Evolutionary conservation across 768 basidiomycete species (phyloP), one percentile per base, ranked within the genome.

Genomic region (Collybia nuda): DNA sequence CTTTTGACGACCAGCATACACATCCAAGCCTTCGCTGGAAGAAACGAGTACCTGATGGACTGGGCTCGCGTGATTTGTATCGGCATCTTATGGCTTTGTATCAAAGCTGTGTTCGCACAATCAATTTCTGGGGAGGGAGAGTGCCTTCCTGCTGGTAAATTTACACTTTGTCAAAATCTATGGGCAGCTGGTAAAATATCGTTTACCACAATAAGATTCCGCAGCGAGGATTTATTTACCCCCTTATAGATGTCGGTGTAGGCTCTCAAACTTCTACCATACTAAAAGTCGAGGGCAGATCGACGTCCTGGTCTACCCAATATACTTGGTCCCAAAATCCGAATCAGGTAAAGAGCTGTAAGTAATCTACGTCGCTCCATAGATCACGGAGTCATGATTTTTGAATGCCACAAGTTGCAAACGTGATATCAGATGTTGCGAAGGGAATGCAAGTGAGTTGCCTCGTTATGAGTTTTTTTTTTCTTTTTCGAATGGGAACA

Each of bases 271-370:
- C 61, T 32, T 77, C 81, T 0, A 81, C 79, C 1, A 63, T 82
- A 42, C 55, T 70, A 43, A 68, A 64, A 48, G 53, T 71, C 5
- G 64, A 66, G 21, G 69, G 72, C 14, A 67, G 70, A 51, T 63
- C 56, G 19, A 71, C 81, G 23, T 68, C 79, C 2, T 84, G 82
- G 82, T 68, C 71, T 22, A 83, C 81, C 18, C 71, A 66, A 44
- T 83, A 72, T 59, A 77, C 64, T 17, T 83, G 81, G 81, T 71
- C 74, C 8, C 73, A 78, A 56, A 69, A 62, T 42, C 65, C 69
- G 29, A 80, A 80, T 56, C 69, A 66, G 46, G 81, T 83, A 44
- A 84, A 84, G 68, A 79, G 76, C 65, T 82, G 80, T 81, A 47
- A 48, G 76, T 61, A 2, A 26, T 3, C 21, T 23, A 7, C 24